Conservation (phyloP, 768 basidiomycete species). For the Brasilioporus rufonigricans region DNA sequence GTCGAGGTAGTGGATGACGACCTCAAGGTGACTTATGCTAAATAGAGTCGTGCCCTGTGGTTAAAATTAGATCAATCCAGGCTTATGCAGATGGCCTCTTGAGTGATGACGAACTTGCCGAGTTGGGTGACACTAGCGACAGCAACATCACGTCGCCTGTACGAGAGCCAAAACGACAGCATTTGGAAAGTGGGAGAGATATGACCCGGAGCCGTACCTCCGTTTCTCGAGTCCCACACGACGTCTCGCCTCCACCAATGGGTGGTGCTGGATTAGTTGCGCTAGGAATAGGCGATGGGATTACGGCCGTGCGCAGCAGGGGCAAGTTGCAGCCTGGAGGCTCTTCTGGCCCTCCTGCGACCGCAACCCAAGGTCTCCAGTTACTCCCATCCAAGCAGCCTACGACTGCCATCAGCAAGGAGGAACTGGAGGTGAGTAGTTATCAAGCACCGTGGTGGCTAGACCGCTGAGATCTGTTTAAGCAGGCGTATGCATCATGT, state of each 20-base stretch:
- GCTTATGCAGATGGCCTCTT: constrained; percentile 37
- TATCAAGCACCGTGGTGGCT: not conserved
- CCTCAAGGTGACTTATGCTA: constrained; percentile 18
- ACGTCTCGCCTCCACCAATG: not conserved
- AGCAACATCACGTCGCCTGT: not conserved
- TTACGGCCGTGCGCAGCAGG: not conserved
- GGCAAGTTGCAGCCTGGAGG: not conserved
- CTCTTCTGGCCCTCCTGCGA: not conserved
- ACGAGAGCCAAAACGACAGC: not conserved
- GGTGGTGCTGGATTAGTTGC: not conserved
- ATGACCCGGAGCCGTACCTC: not conserved
- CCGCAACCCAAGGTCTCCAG: not conserved
- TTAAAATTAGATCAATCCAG: constrained; percentile 12
- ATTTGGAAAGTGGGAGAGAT: not conserved
- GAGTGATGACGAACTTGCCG: constrained; percentile 33
- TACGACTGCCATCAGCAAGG: not conserved
- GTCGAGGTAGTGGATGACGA: constrained; percentile 3
- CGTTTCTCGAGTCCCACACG: not conserved
- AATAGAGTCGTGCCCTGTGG: not conserved
- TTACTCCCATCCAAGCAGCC: not conserved
- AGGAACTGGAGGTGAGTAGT: constrained; percentile 24
- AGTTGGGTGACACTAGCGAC: constrained; percentile 11
- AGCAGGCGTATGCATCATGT: constrained; percentile 36
- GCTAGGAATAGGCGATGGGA: not conserved
- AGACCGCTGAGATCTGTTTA: constrained; percentile 7